A percentile compares a stretch with the other conserved stretches of the same genome.
phyloP scores from a whole-genome alignment of 306 rosid species.

The Cotoneaster glaucophyllus region DNA sequence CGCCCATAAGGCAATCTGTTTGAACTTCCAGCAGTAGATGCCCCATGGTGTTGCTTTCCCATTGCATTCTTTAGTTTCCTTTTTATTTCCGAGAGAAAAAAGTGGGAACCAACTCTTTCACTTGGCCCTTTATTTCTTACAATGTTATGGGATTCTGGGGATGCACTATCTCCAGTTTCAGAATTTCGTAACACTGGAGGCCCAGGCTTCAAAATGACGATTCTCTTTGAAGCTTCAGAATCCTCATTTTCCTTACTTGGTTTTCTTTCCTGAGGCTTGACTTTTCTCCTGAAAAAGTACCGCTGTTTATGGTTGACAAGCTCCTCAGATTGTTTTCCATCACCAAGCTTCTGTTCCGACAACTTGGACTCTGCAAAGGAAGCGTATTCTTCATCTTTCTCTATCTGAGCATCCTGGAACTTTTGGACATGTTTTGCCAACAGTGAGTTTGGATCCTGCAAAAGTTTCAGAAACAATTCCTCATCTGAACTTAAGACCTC shows the following conservation, averaged over 20 bases:
- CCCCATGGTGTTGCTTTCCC: constrained; percentile 71
- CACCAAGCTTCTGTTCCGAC: constrained; percentile 34
- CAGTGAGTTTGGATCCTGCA: constrained; percentile 66
- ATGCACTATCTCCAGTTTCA: constrained; percentile 27
- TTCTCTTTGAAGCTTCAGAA: constrained; percentile 49
- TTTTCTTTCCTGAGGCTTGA: constrained; percentile 54
- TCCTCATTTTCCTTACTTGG: constrained; percentile 30
- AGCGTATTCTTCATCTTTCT: constrained; percentile 31
- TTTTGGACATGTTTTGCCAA: constrained; percentile 56
- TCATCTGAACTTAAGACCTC: constrained; percentile 66
- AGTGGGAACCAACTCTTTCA: constrained; percentile 54
- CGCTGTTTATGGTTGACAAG: constrained; percentile 54
- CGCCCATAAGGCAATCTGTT: constrained; percentile 18
- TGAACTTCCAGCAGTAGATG: constrained; percentile 21
- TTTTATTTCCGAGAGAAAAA: constrained; percentile 78
- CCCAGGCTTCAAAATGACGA: constrained; percentile 83
- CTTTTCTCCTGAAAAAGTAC: constrained; percentile 65
- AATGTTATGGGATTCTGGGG: constrained; percentile 33
- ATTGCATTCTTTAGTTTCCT: constrained; percentile 75
- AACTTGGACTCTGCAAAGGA: constrained; percentile 30
- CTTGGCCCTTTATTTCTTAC: constrained; percentile 33
- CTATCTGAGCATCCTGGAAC: constrained; percentile 35
- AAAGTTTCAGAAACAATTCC: constrained; percentile 56
- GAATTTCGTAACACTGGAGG: constrained; percentile 31
- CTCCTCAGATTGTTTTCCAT: constrained; percentile 42